phyloP scores from a whole-genome alignment of 2,329 filamentous ascomycete genomes.

The Aspergillus sp. region DNA sequence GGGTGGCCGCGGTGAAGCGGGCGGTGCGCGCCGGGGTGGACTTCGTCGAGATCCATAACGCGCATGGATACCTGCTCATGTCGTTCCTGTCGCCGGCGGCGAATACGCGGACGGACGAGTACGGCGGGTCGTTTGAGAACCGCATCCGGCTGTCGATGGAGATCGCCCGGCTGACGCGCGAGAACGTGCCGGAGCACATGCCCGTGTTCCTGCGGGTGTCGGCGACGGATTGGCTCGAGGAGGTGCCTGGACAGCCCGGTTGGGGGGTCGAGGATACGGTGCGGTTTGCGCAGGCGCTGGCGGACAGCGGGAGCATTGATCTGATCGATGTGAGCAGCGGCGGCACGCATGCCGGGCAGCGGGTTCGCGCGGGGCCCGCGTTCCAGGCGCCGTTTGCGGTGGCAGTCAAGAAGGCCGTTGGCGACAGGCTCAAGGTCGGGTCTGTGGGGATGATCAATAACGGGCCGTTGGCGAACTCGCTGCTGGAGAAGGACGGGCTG shows the following conservation, averaged over 20 bases:
- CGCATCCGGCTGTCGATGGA: conserved; percentile 60
- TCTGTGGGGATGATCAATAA: conserved; percentile 66
- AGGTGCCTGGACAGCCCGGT: conserved; percentile 45
- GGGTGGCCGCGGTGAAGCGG: conserved; percentile 48
- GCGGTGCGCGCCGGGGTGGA: conserved; percentile 65
- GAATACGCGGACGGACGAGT: conserved; percentile 57
- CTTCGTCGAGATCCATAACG: conserved; percentile 69
- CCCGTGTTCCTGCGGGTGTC: conserved; percentile 65
- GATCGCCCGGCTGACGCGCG: conserved; percentile 52
- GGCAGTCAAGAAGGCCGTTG: conserved; percentile 62
- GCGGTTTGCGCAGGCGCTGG: conserved; percentile 56
- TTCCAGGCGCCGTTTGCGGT: conserved; percentile 70
- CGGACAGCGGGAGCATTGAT: conserved; percentile 61
- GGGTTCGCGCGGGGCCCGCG: conserved; percentile 43
- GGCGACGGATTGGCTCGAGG: conserved; percentile 68
- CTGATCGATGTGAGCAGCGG: conserved; percentile 73
- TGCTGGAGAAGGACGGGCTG: conserved; percentile 43
- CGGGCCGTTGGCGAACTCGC: conserved; percentile 57
- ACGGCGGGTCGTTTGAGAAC: conserved; percentile 50
- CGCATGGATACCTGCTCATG: conserved; percentile 68
- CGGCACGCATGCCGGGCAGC: conserved; percentile 51
- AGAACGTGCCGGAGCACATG: conserved; percentile 55
- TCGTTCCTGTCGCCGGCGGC: conserved; percentile 58
- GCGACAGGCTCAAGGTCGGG: conserved; percentile 60
- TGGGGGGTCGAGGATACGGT: conserved; percentile 61